Evolutionary conservation across 768 basidiomycete genomes (phyloP).

Genomic region (Leccinellum luteum): DNA sequence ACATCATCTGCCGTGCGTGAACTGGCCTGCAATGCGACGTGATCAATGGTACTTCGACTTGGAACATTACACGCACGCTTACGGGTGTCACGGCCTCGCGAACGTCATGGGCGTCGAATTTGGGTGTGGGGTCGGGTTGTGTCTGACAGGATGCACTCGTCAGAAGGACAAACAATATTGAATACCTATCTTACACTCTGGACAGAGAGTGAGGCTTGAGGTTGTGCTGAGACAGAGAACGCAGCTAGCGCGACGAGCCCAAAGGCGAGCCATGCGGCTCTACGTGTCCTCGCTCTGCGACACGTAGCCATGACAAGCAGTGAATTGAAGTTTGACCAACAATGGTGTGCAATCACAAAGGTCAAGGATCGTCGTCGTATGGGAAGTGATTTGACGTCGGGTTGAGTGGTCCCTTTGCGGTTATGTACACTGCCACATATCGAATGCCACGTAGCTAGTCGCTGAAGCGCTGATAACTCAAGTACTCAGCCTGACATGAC

Average conservation of each 20-base stretch:
- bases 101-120: conserved; percentile 1
- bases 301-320: conserved; percentile 17
- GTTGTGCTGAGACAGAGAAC: conserved; percentile 43
- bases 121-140: conserved; percentile 12
- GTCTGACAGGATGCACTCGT: conserved; percentile 7
- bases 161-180: neutral
- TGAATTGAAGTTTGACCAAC: neutral
- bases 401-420: neutral
- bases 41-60: conserved; percentile 1
- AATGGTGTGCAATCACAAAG: neutral
- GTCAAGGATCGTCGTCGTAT: neutral
- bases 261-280: conserved; percentile 60
- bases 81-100: conserved; percentile 18
- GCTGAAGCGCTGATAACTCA: too few species aligned
- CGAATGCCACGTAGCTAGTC: too few species aligned
- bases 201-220: conserved; percentile 12
- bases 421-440: conserved; percentile 19
- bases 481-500: too few species aligned
- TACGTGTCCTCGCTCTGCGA: conserved; percentile 30
- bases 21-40: conserved; percentile 10
- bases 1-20: conserved; percentile 20
- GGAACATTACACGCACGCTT: neutral
- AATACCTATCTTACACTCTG: conserved; percentile 15
- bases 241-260: conserved; percentile 52
- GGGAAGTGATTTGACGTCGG: neutral